These are phyloP conservation scores for Pseudocercospora cruenta DNA, from an alignment of 2,329 filamentous ascomycete species.

Conservation along the genomic window DNA sequence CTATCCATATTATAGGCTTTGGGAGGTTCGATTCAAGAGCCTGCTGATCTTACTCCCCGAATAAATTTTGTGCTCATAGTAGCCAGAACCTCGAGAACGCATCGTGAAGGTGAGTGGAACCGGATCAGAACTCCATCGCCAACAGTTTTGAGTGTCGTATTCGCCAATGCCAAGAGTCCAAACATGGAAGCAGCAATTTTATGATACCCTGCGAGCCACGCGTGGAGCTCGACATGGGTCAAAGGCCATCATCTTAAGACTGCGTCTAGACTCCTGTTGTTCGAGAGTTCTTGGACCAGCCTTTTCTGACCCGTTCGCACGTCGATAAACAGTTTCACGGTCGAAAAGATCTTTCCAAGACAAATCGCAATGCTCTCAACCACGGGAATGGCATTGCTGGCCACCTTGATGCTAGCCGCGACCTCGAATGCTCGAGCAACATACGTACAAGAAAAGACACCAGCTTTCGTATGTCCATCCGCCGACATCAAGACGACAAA, in stretches of 20 bases:
- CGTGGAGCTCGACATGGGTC: background rate
- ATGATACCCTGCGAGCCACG: background rate
- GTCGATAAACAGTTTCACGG: background rate
- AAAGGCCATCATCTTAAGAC: background rate
- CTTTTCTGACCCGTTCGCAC: background rate
- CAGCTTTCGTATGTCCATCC: slow-evolving; percentile 8
- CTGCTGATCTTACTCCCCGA: too few species aligned
- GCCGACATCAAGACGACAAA: slow-evolving; percentile 13
- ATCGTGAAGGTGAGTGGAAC: background rate
- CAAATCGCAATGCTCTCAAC: background rate
- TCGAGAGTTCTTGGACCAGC: background rate
- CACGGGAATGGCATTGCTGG: background rate
- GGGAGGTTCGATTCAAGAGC: too few species aligned
- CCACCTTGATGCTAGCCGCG: background rate
- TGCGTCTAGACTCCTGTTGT: background rate
- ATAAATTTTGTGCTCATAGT: too few species aligned
- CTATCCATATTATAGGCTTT: too few species aligned
- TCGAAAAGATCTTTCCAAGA: background rate
- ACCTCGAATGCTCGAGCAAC: background rate
- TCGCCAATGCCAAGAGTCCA: background rate
- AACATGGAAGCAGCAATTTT: background rate
- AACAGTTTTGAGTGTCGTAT: background rate
- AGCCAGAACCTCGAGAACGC: too few species aligned
- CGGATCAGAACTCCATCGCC: background rate
- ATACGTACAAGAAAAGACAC: background rate